Evolutionary conservation across 192 early-diverging fungal genomes (phyloP), one percentile per base, ranked within the genome.

Genomic region (Coemansia sp.): DNA sequence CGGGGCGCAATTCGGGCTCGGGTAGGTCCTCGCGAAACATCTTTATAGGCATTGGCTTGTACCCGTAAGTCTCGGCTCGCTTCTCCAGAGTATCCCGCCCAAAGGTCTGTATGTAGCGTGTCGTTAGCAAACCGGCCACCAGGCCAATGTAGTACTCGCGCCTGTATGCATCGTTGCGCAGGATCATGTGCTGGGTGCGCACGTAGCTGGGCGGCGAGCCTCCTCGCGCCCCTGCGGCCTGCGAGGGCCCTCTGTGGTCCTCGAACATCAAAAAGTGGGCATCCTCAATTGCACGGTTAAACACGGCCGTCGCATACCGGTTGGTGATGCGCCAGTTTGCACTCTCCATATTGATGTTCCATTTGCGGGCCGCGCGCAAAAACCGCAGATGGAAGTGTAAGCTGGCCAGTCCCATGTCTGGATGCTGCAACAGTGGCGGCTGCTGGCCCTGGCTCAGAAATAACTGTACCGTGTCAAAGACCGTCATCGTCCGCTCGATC

Each of bases 221-320:
- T 3, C 23, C 35, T 12, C 18, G 20, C 6, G 20, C 27, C 1
- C 8, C 19, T 10, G 17, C 41, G 43, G 23, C 12, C 21, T 26
- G 40, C 3, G 41, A 28, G n/a, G 36, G 33, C 2, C 45, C 27
- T 14, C 38, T 37, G 34, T 43, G 44, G 2, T 40, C 48, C 19
- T 63, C 67, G 18, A 58, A 54, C 10, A 50, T 39, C 42, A 70
- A 20, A 38, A 40, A 63, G 26, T 59, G 60, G 26, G 38, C 35
- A 23, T 70, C 67, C 42, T 63, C 60, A 12, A 70, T 45, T 21
- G 49, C 34, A 4, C 67, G 54, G 38, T 70, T 70, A 32, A 54
- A 60, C 35, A 70, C 41, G n/a, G 51, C 54, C 0, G 51, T 58
- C 13, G 67, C 67, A 28, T 70, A 70, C 2, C 26, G 30, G 32